Conservation (phyloP, 306 rosid genomes). For the Neltuma alba region DNA sequence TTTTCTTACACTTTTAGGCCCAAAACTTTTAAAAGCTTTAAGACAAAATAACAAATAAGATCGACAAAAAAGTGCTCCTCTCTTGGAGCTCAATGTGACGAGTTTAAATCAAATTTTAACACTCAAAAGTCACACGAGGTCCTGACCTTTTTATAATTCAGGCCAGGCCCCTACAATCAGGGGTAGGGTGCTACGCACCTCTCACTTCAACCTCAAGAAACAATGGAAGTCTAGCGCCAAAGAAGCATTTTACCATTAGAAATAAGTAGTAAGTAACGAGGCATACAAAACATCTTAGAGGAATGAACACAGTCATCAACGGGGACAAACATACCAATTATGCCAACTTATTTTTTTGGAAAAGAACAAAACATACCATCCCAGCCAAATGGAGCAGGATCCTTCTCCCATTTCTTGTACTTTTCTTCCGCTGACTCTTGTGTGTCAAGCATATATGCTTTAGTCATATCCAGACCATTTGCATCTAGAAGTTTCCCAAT, state of each 20-base stretch:
- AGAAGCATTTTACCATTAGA: not conserved
- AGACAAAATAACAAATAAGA: not conserved
- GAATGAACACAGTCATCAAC: constrained; percentile 20
- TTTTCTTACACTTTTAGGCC: not conserved
- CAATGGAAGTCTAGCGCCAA: not conserved
- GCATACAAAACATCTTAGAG: not conserved
- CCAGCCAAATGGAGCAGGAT: constrained; percentile 96
- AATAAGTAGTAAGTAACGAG: not conserved
- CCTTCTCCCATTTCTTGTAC: constrained; percentile 98
- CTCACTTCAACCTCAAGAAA: not conserved
- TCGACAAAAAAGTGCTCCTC: not conserved
- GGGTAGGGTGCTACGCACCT: not conserved
- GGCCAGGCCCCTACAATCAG: not conserved
- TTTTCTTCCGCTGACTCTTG: constrained; percentile 85
- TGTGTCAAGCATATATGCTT: constrained; percentile 91
- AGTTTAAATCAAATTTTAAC: not conserved
- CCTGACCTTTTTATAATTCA: not conserved
- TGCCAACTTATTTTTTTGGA: not conserved
- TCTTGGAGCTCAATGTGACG: not conserved
- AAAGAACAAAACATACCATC: constrained; percentile 63
- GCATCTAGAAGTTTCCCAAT: constrained; percentile 95
- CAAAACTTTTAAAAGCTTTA: not conserved
- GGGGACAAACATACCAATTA: constrained; percentile 12
- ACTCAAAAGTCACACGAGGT: not conserved
- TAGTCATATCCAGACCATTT: constrained; percentile 86